Percentiles rank a stretch among this genome's conserved stretches.
phyloP scores from a whole-genome alignment of 495 filamentous ascomycete species.

The Aspergillus taichungensis region DNA sequence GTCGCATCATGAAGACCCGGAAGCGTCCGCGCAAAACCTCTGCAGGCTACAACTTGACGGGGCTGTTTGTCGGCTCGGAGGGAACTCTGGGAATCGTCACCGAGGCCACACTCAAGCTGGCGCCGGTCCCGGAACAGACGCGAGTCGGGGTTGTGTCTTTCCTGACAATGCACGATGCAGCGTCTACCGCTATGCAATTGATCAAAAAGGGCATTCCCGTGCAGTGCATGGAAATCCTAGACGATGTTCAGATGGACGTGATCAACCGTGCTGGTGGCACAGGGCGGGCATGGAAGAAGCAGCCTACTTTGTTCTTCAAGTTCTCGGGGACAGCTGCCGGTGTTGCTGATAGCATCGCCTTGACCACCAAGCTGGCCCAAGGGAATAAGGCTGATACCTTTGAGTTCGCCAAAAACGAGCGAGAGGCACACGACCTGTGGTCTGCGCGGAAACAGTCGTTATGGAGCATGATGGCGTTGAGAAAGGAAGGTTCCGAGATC shows the following conservation, averaged over 20 bases:
- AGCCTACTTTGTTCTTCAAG: constrained; percentile 91
- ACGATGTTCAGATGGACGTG: constrained; percentile 90
- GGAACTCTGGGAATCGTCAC: constrained; percentile 87
- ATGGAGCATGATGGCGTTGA: constrained; percentile 51
- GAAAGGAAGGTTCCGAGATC: constrained; percentile 50
- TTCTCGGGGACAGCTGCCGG: constrained; percentile 67
- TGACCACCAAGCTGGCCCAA: constrained; percentile 61
- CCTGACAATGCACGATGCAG: constrained; percentile 65
- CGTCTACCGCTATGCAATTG: constrained; percentile 69
- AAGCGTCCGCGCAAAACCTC: constrained; percentile 57
- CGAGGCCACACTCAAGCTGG: constrained; percentile 76
- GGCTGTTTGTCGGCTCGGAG: constrained; percentile 84
- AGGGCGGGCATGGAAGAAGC: constrained; percentile 60
- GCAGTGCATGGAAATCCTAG: constrained; percentile 83
- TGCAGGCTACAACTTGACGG: constrained; percentile 81
- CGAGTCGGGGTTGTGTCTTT: constrained; percentile 85
- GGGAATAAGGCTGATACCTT: constrained; percentile 55
- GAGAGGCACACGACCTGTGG: constrained; percentile 75
- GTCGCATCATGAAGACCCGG: constrained; percentile 78
- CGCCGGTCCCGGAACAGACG: constrained; percentile 64
- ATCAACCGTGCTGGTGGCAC: constrained; percentile 78
- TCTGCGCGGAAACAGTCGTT: constrained; percentile 79
- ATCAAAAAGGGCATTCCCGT: constrained; percentile 75
- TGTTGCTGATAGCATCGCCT: constrained; percentile 74
- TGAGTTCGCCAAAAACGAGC: constrained; percentile 63